Base-by-base conservation (phyloP, 2,329 filamentous ascomycete genomes). In the Penicillium sp. region DNA sequence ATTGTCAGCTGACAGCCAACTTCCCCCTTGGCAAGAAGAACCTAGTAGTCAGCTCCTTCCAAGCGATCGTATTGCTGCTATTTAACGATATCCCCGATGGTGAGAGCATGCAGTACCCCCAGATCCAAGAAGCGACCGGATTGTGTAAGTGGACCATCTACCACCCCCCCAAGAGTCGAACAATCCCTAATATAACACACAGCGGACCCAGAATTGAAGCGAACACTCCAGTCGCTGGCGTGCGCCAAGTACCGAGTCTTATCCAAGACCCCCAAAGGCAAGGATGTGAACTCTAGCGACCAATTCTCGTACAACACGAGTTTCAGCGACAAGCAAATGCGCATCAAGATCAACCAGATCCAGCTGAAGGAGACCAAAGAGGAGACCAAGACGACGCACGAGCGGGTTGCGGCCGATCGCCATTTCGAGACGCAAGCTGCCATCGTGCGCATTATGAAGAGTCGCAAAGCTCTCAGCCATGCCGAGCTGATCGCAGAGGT, bases 301-400 rank as follows among this genome's bases (percentile, higher is more conserved):
- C 90, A 87, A 0, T 99, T 99, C 69, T 86, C 85, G 0, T 87
- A 96, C 69, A 97, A 97, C 77, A 76, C 82, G 45, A 73, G 73
- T 17, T 99, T 99, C 75, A 79, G 79, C 2, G 89, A 97, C 70
- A 83, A 87, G 21, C 96, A 94, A 75, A 89, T 90, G 75, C 87
- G 92, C 56, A 88, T 99, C 78, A 99, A 99, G 80, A 97, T 99
- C 80, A 99, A 97, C 78, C 93, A 97, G 77, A 94, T 99, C 67
- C 94, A 99, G 77, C 84, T 97, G 50, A 95, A 94, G 77, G 94
- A 99, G 78, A 97, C 94, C 0, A 90, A 89, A 68, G 89, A 93
- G 70, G 94, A 99, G 77, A 97, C 97, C 77, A 90, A 92, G 75
- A 91, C 89, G 67, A 97, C 93, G 1, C 92, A 97, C 75, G 89